Evolutionary conservation across 2,329 filamentous ascomycete genomes (phyloP).

Genomic region (Celoporthe dispersa): DNA sequence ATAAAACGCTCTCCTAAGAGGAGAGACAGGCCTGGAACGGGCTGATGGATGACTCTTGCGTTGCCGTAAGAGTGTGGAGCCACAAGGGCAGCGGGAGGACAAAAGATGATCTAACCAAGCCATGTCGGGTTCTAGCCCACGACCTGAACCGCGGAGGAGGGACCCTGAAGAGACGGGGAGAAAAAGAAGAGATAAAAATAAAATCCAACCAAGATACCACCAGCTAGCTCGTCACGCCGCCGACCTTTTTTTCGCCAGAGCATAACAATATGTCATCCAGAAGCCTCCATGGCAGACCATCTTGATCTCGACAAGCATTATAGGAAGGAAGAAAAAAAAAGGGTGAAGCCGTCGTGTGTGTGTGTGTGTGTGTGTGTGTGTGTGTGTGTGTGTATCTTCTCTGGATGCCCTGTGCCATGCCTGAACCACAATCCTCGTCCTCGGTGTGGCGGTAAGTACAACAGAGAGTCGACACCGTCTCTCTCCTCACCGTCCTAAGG

Average conservation of each 20-base stretch:
- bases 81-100: not conserved
- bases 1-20: not conserved
- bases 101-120: not conserved
- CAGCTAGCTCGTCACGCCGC: no score
- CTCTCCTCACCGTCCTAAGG: not conserved
- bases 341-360: no score
- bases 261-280: not conserved
- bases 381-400: not conserved
- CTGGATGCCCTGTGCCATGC: not conserved
- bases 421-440: not conserved
- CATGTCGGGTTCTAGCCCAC: not conserved
- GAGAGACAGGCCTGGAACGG: not conserved
- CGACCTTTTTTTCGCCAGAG: not conserved
- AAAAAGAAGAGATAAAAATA: no score
- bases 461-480: not conserved
- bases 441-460: no score
- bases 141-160: not conserved
- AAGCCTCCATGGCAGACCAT: not conserved
- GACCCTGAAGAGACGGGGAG: not conserved
- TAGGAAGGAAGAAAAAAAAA: no score
- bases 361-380: no score
- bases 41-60: conserved; percentile 10
- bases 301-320: no score
- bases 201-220: no score
- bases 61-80: conserved; percentile 15